phyloP scores from a whole-genome alignment of 2,329 filamentous ascomycete species.

The Colletotrichum melonis region DNA sequence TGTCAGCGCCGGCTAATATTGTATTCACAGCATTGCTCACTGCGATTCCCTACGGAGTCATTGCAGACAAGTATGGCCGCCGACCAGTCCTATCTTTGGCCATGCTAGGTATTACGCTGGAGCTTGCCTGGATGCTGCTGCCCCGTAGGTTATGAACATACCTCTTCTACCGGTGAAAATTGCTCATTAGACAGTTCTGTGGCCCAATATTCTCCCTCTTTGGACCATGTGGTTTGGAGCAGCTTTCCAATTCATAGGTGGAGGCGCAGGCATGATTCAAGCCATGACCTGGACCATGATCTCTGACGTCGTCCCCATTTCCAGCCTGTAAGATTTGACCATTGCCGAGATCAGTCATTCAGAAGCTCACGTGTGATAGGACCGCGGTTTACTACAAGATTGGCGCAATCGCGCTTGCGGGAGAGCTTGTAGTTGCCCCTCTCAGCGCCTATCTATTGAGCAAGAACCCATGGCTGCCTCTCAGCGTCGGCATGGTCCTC shows the following conservation, averaged over 20 bases:
- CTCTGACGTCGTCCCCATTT: conserved; percentile 54
- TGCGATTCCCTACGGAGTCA: conserved; percentile 58
- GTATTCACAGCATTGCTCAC: conserved; percentile 49
- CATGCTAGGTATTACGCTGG: conserved; percentile 45
- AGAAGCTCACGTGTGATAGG: conserved; percentile 31
- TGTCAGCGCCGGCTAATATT: neutral
- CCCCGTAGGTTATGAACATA: conserved; percentile 43
- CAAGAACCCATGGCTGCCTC: conserved; percentile 52
- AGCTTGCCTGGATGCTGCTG: conserved; percentile 43
- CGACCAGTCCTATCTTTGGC: conserved; percentile 52
- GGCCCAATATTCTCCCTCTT: conserved; percentile 51
- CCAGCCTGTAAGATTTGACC: conserved; percentile 35
- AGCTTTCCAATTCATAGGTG: conserved; percentile 53
- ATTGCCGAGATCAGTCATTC: neutral
- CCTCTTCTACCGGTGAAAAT: conserved; percentile 24
- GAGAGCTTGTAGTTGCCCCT: conserved; percentile 53
- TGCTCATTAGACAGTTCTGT: conserved; percentile 46
- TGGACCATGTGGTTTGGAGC: conserved; percentile 51
- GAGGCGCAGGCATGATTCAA: conserved; percentile 49
- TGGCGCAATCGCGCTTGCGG: conserved; percentile 48
- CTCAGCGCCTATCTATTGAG: conserved; percentile 53
- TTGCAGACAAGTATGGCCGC: conserved; percentile 60
- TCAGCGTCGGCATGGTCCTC: conserved; percentile 48
- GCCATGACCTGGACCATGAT: conserved; percentile 60
- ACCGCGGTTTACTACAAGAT: conserved; percentile 56